These are phyloP conservation scores for Penicillium bovifimosum DNA, from an alignment of 495 filamentous ascomycete species.

Conservation along the genomic window DNA sequence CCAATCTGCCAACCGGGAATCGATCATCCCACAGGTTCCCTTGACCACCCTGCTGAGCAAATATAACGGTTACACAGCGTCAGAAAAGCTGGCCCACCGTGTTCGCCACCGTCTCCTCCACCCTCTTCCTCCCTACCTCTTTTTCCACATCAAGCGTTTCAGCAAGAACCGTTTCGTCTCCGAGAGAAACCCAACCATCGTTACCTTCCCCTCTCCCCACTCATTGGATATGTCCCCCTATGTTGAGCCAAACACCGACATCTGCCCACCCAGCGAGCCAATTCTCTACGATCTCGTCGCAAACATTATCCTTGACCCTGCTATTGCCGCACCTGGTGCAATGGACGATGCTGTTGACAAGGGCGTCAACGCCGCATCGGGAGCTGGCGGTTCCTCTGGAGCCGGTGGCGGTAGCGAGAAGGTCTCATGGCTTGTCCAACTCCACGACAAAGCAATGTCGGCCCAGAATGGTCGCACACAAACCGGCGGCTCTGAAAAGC, in stretches of 20 bases:
- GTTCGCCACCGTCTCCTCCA: conserved; percentile 87
- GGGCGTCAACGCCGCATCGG: conserved; percentile 69
- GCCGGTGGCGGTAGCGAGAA: conserved; percentile 47
- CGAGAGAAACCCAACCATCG: conserved; percentile 96
- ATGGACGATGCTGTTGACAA: conserved; percentile 76
- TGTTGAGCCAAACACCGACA: conserved; percentile 64
- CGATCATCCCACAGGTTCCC: conserved; percentile 94
- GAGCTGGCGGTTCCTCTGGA: conserved; percentile 45
- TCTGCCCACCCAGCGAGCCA: conserved; percentile 67
- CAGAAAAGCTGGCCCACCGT: conserved; percentile 81
- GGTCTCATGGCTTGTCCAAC: conserved; percentile 51
- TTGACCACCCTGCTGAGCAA: conserved; percentile 85
- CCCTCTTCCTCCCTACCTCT: conserved; percentile 83
- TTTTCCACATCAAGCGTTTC: conserved; percentile 98
- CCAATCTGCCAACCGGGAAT: conserved; percentile 81
- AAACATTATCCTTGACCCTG: conserved; percentile 68
- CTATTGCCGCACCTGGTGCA: conserved; percentile 73
- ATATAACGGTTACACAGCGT: conserved; percentile 84
- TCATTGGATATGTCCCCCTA: conserved; percentile 85
- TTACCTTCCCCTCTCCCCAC: conserved; percentile 77
- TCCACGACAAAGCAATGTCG: conserved; percentile 48
- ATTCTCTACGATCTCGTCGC: conserved; percentile 96
- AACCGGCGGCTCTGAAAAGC: conserved; percentile 27
- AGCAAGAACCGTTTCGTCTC: conserved; percentile 90
- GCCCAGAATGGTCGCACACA: conserved; percentile 33